Evolutionary conservation across 169 alveolate genomes (phyloP).

Genomic region (Plasmodium yoelii): DNA sequence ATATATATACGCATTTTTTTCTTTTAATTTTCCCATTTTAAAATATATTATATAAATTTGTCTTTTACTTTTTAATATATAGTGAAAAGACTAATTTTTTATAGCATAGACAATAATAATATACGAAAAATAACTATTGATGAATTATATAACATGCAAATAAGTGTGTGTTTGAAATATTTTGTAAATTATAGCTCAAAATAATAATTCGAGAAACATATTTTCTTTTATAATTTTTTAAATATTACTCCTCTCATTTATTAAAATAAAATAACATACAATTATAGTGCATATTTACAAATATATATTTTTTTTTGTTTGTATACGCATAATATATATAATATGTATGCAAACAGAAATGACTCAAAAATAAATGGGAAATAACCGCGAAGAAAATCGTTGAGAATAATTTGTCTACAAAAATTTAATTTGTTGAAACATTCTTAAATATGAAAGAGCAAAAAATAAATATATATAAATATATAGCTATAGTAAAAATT

Average conservation of each 20-base stretch:
- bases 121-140: conserved; percentile 7
- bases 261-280: neutral
- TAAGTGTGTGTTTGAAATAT: conserved; percentile 18
- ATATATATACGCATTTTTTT: too few species aligned
- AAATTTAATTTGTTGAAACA: neutral
- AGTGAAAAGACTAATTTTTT: too few species aligned
- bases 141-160: conserved; percentile 15
- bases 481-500: neutral
- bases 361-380: neutral
- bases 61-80: too few species aligned
- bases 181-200: conserved; percentile 27
- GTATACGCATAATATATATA: neutral
- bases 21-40: too few species aligned
- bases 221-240: conserved; percentile 5
- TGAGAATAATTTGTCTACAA: conserved; percentile 10
- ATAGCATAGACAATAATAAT: conserved; percentile 4
- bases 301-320: neutral
- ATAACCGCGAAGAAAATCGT: neutral
- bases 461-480: conserved; percentile 20
- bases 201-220: neutral
- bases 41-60: too few species aligned
- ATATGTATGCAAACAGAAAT: neutral
- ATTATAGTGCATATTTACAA: neutral
- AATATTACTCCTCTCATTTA: neutral
- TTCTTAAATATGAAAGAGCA: conserved; percentile 23